Conservation (phyloP, 257 asterid species). For the Marsdenia floribunda region DNA sequence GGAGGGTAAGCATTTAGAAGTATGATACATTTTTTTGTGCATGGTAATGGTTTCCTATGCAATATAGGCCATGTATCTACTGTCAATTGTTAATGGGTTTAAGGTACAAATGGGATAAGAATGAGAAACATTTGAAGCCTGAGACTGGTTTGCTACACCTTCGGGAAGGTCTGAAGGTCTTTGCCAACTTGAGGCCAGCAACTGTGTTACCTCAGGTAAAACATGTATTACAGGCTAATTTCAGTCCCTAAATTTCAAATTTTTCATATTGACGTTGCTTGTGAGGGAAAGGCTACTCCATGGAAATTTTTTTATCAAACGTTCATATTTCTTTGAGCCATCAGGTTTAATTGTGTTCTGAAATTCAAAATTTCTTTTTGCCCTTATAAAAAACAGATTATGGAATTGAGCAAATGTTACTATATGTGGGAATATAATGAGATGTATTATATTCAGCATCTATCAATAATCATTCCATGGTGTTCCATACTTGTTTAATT, state of each 20-base stretch:
- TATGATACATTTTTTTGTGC: not conserved
- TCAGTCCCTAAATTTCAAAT: not conserved
- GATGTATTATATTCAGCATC: not conserved
- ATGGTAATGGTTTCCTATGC: conserved; percentile 1
- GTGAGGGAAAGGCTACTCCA: not conserved
- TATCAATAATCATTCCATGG: no score
- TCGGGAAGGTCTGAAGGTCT: conserved; percentile 85
- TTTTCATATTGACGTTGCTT: not conserved
- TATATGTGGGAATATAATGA: not conserved
- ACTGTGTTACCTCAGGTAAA: conserved; percentile 88
- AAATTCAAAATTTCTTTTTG: not conserved
- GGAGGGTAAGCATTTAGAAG: conserved; percentile 68
- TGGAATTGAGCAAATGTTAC: not conserved
- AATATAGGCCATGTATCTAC: not conserved
- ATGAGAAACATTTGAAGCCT: conserved; percentile 93
- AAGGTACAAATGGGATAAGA: conserved; percentile 96
- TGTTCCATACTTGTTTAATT: not conserved
- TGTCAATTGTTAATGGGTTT: conserved; percentile 7
- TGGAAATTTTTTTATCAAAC: not conserved
- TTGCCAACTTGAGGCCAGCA: conserved; percentile 97
- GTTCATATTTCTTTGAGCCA: not conserved
- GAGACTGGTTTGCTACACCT: conserved; percentile 98
- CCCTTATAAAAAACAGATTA: not conserved
- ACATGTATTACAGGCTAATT: conserved; percentile 3
- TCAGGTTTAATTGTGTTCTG: not conserved